Evolutionary conservation across 2,329 filamentous ascomycete species (phyloP), one percentile per base, ranked within the genome.

Genomic region (Thermothelomyces thermophilus): DNA sequence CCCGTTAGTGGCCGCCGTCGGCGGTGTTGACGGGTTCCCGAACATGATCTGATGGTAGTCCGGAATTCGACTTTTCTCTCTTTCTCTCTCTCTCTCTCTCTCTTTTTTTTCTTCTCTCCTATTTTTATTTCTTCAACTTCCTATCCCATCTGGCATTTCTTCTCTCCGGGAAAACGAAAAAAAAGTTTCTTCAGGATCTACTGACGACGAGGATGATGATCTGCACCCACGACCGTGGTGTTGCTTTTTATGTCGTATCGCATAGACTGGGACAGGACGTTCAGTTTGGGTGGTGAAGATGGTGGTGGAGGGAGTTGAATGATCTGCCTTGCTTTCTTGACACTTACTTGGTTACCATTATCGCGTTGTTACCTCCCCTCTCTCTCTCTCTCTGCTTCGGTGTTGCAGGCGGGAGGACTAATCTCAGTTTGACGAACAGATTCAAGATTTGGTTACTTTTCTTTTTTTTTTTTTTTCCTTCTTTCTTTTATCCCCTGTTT

Each of bases 21-120:
- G 35, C 60, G 20, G 31, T 5, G 33, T 71, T 35, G 67, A 74
- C 30, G 67, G 66, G 26, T 60, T 71, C 28, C 62, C 69, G 13
- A 74, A 72, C 48, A 75, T 76, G 72, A 75, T 75, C 57, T 75
- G 62, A 41, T 35, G 13, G 8, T 10, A 11, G 2, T 16, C 33
- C 16, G 1, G 7, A 35, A 10, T 3, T 31, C n/a, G n/a, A n/a
- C n/a, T n/a, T n/a, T n/a, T n/a, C n/a, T n/a, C 33, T 35, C 2
- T 1, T 14, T 14, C 13, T 35, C 13, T 31, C 37, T 14, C 28
- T 48, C 37, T 51, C 30, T 20, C 31, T 7, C 19, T 20, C 11
- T 31, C 10, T 5, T 42, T 37, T 14, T 8, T 10, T 44, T 35
- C 31, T 44, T 16, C 31, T 33, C 14, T 16, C 8, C 19, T 11